Evolutionary conservation across 2,329 filamentous ascomycete genomes (phyloP).

Genomic region (Magnaporthiopsis poae): DNA sequence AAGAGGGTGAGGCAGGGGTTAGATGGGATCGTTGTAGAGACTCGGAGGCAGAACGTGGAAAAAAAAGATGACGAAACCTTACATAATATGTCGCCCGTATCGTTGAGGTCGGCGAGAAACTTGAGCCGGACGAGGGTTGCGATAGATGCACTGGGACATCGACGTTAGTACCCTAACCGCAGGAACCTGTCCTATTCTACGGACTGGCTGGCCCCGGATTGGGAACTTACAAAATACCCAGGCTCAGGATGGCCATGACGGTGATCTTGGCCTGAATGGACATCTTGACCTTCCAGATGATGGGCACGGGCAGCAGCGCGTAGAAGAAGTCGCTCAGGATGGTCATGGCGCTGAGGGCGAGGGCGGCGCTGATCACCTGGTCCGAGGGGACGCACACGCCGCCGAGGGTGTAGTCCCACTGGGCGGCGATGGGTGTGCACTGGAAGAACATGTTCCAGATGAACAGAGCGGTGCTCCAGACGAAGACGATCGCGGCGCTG

Average conservation of each 20-base stretch:
- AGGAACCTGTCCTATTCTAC: not conserved
- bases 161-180: too few species aligned
- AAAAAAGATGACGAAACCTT: conserved; percentile 15
- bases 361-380: conserved; percentile 38
- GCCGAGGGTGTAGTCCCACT: conserved; percentile 43
- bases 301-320: conserved; percentile 42
- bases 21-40: not conserved
- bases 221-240: conserved; percentile 38
- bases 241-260: conserved; percentile 37
- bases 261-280: conserved; percentile 41
- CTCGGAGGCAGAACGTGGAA: not conserved
- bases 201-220: too few species aligned
- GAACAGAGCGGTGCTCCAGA: conserved; percentile 39
- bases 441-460: conserved; percentile 42
- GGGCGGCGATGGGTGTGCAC: conserved; percentile 38
- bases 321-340: conserved; percentile 47
- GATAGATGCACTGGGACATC: conserved; percentile 34
- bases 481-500: conserved; percentile 34
- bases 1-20: not conserved
- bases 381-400: conserved; percentile 32
- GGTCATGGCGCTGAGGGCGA: conserved; percentile 42
- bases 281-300: conserved; percentile 47
- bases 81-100: conserved; percentile 40
- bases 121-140: conserved; percentile 44
- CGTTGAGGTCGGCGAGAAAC: conserved; percentile 35